phyloP scores from a whole-genome alignment of 108 stramenopile genomes.

The Skeletonema costatum region DNA sequence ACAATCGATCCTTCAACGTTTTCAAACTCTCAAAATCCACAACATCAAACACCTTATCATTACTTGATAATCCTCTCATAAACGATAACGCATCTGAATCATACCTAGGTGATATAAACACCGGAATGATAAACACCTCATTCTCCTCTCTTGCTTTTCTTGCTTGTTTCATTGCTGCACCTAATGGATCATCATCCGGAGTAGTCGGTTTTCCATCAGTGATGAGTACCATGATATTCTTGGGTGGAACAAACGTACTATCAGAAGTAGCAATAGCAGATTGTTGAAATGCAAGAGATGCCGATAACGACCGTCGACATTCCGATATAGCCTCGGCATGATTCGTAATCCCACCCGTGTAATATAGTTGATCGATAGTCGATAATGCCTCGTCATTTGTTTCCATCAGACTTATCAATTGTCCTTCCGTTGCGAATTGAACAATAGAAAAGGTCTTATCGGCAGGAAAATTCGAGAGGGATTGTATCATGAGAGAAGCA shows the following conservation, averaged over 20 bases:
- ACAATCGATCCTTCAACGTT: slow-evolving; percentile 29
- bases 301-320: not conserved
- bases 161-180: not conserved
- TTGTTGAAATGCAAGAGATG: not conserved
- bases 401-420: not conserved
- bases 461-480: not conserved
- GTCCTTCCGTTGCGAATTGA: not conserved
- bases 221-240: not conserved
- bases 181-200: not conserved
- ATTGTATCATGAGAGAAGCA: not conserved
- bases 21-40: slow-evolving; percentile 26
- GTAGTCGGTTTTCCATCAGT: not conserved
- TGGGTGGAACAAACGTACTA: not conserved
- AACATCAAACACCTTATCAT: slow-evolving; percentile 41
- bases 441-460: slow-evolving; percentile 1
- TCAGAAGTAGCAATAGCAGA: not conserved
- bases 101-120: slow-evolving; percentile 7
- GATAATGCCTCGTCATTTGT: not conserved
- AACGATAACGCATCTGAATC: slow-evolving; percentile 23
- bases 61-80: slow-evolving; percentile 24
- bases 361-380: not conserved
- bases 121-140: not conserved
- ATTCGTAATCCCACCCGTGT: not conserved
- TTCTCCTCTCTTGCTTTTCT: not conserved
- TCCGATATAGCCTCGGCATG: not conserved